phyloP scores from a whole-genome alignment of 1,284 basidiomycete genomes.

The Melanopsichium pennsylvanicum region DNA sequence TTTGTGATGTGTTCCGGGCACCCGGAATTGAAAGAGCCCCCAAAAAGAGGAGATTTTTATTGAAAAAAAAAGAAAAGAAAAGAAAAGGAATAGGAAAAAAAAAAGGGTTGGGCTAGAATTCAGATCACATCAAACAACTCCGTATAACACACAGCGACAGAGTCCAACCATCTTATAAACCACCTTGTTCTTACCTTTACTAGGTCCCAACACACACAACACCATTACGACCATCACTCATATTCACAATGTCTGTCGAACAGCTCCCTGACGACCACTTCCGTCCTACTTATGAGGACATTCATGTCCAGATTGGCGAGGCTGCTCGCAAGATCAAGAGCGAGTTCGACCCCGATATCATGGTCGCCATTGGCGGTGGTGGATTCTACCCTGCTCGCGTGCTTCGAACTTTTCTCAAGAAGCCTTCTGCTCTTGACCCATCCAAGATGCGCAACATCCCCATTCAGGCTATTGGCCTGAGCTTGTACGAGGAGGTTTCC shows the following conservation, averaged over 20 bases:
- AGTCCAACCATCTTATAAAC: neutral
- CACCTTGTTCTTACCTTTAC: neutral
- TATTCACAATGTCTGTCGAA: slow-evolving; percentile 30
- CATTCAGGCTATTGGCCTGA: slow-evolving; percentile 64
- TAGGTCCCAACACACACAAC: too few species aligned
- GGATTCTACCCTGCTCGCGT: slow-evolving; percentile 65
- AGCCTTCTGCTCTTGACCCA: slow-evolving; percentile 50
- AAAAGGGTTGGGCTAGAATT: too few species aligned
- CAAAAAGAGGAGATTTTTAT: too few species aligned
- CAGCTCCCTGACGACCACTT: slow-evolving; percentile 63
- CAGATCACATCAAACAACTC: too few species aligned
- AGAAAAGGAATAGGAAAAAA: too few species aligned
- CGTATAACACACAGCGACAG: too few species aligned
- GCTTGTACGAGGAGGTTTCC: slow-evolving; percentile 64
- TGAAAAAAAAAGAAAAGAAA: too few species aligned
- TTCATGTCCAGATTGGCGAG: slow-evolving; percentile 60
- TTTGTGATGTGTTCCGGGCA: neutral
- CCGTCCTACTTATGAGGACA: slow-evolving; percentile 64
- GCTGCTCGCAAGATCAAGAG: slow-evolving; percentile 55
- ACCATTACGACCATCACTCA: neutral
- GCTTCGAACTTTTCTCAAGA: slow-evolving; percentile 64
- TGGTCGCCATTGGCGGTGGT: slow-evolving; percentile 64
- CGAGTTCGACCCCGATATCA: slow-evolving; percentile 60
- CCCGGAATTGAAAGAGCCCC: neutral
- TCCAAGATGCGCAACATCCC: slow-evolving; percentile 63